Percentiles rank a stretch among this genome's conserved stretches.
These are phyloP conservation scores for Rhododendron simsii DNA, from an alignment of 148 eudicot genomes.

Conservation along the genomic window DNA sequence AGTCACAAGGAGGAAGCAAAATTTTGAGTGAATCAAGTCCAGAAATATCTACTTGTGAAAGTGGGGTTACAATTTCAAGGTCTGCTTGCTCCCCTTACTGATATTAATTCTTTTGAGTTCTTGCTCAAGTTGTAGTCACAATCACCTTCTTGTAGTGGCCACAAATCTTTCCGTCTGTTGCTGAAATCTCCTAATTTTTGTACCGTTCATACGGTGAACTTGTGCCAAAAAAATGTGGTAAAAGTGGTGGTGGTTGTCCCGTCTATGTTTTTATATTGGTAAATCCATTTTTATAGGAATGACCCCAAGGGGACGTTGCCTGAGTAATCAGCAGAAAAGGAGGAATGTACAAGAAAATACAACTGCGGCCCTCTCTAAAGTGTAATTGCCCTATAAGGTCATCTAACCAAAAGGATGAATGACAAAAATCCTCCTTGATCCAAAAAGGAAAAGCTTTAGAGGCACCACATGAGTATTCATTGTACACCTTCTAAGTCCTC, in stretches of 20 bases:
- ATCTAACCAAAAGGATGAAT: neutral
- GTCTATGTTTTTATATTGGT: neutral
- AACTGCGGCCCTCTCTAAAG: neutral
- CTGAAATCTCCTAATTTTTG: neutral
- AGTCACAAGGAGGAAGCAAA: constrained; percentile 38
- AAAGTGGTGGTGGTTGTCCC: neutral
- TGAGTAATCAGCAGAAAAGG: neutral
- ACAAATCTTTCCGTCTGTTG: neutral
- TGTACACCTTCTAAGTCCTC: neutral
- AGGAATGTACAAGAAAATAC: neutral
- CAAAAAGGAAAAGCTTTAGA: neutral
- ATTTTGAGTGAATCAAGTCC: constrained; percentile 54
- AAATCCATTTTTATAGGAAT: neutral
- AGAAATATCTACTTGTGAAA: constrained; percentile 49
- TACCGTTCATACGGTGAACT: neutral
- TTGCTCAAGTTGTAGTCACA: neutral
- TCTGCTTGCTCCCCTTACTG: constrained; percentile 14
- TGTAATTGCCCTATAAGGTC: neutral
- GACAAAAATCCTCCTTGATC: neutral
- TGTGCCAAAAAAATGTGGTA: neutral
- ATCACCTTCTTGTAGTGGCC: neutral
- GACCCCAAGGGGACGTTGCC: neutral
- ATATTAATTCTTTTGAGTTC: neutral
- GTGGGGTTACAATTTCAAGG: constrained; percentile 63
- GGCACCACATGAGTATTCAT: neutral